Percentiles rank a stretch among this genome's conserved stretches.
phyloP scores from a whole-genome alignment of 495 filamentous ascomycete species.

The Podospora australis region DNA sequence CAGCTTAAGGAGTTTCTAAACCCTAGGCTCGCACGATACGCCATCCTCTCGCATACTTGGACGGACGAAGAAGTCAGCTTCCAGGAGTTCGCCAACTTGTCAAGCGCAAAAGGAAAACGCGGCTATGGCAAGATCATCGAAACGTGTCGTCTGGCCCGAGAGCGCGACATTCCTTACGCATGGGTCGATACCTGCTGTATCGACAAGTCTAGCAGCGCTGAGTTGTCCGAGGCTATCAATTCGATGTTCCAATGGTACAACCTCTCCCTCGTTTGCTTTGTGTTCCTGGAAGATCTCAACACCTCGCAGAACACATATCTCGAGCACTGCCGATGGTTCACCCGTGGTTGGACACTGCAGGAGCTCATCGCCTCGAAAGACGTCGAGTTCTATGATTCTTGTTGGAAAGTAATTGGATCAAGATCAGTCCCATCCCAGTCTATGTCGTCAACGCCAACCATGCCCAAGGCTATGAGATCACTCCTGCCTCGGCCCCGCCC shows the following conservation, averaged over 20 bases:
- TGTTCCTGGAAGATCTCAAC: slow-evolving; percentile 18
- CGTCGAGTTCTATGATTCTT: neutral
- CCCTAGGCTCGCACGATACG: slow-evolving; percentile 12
- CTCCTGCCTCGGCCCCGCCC: no score
- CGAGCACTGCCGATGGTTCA: neutral
- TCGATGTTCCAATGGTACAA: slow-evolving; percentile 36
- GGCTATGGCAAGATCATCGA: slow-evolving; percentile 25
- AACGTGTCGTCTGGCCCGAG: slow-evolving; percentile 23
- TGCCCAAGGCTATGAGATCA: no score
- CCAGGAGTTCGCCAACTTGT: slow-evolving; percentile 1
- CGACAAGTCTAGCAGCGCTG: slow-evolving; percentile 33
- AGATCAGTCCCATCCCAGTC: no score
- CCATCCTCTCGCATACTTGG: slow-evolving; percentile 35
- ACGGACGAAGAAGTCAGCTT: slow-evolving; percentile 26
- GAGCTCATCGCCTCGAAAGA: slow-evolving; percentile 3
- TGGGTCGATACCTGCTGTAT: slow-evolving; percentile 42
- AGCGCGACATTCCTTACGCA: slow-evolving; percentile 19
- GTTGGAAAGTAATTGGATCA: no score
- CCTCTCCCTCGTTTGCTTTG: slow-evolving; percentile 22
- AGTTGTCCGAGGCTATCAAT: no score
- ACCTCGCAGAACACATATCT: neutral
- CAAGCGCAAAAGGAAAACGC: neutral
- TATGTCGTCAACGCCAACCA: no score
- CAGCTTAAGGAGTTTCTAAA: neutral
- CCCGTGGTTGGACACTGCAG: slow-evolving; percentile 8